Conservation (phyloP, 345 rosid species). For the Excoecaria cochinchinensis region DNA sequence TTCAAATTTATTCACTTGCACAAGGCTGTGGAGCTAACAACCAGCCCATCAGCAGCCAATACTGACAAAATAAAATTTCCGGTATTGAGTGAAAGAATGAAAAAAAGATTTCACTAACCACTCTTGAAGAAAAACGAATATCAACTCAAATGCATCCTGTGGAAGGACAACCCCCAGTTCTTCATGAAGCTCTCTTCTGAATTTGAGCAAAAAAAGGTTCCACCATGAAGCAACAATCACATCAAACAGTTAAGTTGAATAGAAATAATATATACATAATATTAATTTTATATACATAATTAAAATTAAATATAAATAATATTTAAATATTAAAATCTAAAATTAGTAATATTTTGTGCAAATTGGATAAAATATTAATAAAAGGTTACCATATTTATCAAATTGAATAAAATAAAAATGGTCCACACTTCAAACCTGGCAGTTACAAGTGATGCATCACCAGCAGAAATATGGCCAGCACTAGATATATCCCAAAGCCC, state of each 20-base stretch:
- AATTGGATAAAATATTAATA: no score
- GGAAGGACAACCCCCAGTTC: conserved; percentile 84
- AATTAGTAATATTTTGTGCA: no score
- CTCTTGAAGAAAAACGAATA: conserved; percentile 72
- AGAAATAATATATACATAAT: no score
- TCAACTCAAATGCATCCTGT: conserved; percentile 80
- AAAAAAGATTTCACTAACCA: conserved; percentile 34
- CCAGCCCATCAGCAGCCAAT: neutral
- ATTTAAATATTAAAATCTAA: no score
- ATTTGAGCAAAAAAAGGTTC: conserved; percentile 7
- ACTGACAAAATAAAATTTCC: neutral
- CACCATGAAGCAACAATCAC: conserved; percentile 2
- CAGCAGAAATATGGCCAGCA: conserved; percentile 95
- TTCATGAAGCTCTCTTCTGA: conserved; percentile 90
- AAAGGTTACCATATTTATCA: no score
- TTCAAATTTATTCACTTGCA: neutral
- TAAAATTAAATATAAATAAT: no score
- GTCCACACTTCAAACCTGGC: conserved; percentile 48
- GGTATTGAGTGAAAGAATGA: neutral
- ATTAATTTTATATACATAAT: no score
- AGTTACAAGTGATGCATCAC: conserved; percentile 68
- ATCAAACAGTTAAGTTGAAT: conserved; percentile 8
- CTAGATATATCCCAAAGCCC: conserved; percentile 92
- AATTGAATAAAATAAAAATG: no score
- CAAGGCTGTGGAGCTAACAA: neutral